Conservation (phyloP, 73 alveolate species). For the Paramecium primaurelia region DNA sequence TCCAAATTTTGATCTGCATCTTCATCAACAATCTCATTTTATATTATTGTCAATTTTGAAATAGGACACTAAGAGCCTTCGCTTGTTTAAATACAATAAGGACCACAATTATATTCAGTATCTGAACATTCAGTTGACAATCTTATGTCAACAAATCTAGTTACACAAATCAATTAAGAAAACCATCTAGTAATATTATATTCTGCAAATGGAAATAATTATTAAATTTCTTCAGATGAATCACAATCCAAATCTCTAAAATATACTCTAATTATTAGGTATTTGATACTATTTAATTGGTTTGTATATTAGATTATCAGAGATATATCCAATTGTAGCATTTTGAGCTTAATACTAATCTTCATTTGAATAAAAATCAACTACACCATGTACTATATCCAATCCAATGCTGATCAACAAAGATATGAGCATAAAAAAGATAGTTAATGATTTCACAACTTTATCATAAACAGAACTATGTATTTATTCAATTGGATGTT, state of each 20-base stretch:
- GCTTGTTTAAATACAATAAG: slow-evolving; percentile 6
- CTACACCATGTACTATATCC: neutral
- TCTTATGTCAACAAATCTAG: neutral
- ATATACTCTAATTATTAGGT: neutral
- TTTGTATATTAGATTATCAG: neutral
- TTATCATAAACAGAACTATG: neutral
- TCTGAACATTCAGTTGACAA: neutral
- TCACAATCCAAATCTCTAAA: slow-evolving; percentile 32
- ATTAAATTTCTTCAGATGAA: neutral
- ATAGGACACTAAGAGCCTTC: slow-evolving; percentile 43
- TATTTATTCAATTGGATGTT: neutral
- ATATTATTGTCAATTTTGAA: neutral
- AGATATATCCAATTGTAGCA: neutral
- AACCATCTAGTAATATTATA: slow-evolving; percentile 1
- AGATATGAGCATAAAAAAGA: neutral
- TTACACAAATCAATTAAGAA: neutral
- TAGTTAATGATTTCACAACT: neutral
- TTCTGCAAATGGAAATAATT: slow-evolving; percentile 3
- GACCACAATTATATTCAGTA: slow-evolving; percentile 23
- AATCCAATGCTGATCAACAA: neutral
- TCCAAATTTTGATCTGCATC: slow-evolving; percentile 41
- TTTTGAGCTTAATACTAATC: neutral
- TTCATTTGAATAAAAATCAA: slow-evolving; percentile 3
- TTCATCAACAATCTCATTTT: neutral
- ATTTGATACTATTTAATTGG: neutral